Base-by-base conservation (phyloP, 2,329 filamentous ascomycete genomes). In the Aquanectria penicillioides region DNA sequence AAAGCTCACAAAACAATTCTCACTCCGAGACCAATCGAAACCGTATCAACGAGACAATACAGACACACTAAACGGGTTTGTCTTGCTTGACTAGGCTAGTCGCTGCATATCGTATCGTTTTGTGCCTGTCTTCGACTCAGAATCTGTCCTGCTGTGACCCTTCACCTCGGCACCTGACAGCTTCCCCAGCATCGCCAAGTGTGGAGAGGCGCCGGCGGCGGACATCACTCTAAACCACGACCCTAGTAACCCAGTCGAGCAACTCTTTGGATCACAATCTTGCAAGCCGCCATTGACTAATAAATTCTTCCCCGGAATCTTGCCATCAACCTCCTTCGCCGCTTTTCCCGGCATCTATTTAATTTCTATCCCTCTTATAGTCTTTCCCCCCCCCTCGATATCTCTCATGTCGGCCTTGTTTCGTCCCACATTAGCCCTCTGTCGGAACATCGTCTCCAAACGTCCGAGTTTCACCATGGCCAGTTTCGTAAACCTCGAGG, bases 401-500 rank as follows among this genome's bases (percentile, higher is more conserved):
- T n/a, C n/a, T n/a, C n/a, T 28, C 36, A 41, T 59, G 46, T 28
- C 44, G 26, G 48, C 56, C 29, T 26, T 31, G 25, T 47, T 53
- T 40, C 67, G 57, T 57, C 56, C 60, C 28, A 52, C 59, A 17
- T 34, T 57, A 25, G 13, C 58, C 43, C 54, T 36, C 31, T 47
- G 55, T 29, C 56, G 28, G 47, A 55, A 55, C 55, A 46, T 56
- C 54, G 40, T 57, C 20, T 18, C 41, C 28, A 58, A 28, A 58
- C 28, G 18, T 8, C 41, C 55, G 11, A 50, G 31, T 38, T 59
- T 61, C 61, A 69, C 56, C 52, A 70, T 70, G 68, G 58, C 68
- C 29, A 59, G 61, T 29, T 68, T 63, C 20, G 77, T 87, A 50
- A 83, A 92, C 70, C 83, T 94, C 57, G 91, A 86, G 50, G 90